These are phyloP conservation scores for Talaromyces sp. DNA, from an alignment of 2,329 filamentous ascomycete genomes.

Conservation along the genomic window DNA sequence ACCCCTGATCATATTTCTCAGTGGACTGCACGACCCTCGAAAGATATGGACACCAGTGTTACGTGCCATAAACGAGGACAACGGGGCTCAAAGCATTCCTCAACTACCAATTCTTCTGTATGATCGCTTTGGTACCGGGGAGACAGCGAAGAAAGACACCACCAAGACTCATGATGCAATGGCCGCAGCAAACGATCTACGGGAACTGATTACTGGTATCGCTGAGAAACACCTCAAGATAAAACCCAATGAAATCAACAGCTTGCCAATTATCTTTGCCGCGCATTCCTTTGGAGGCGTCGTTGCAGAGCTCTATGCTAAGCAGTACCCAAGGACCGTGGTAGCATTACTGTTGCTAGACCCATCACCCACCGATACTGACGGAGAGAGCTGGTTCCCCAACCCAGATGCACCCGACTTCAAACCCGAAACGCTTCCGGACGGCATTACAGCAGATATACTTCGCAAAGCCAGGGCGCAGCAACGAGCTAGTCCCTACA, in stretches of 20 bases:
- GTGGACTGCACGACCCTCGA: neutral
- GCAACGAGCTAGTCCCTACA: neutral
- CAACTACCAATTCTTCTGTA: neutral
- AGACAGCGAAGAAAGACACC: neutral
- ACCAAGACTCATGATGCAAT: neutral
- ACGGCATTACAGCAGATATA: neutral
- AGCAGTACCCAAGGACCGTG: neutral
- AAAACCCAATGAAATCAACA: neutral
- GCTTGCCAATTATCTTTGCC: neutral
- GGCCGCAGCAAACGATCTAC: neutral
- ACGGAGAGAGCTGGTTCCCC: neutral
- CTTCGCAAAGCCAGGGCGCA: neutral
- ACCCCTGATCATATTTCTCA: neutral
- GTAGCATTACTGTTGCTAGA: neutral
- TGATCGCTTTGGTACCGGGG: neutral
- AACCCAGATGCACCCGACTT: neutral
- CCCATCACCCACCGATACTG: neutral
- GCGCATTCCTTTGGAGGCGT: neutral
- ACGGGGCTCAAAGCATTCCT: neutral
- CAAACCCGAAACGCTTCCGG: neutral
- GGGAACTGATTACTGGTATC: neutral
- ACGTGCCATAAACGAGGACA: neutral
- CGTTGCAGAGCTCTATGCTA: neutral
- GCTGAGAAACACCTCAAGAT: neutral
- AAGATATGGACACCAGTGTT: neutral